phyloP scores from a whole-genome alignment of 495 filamentous ascomycete genomes.

The Pyronema omphalodes region DNA sequence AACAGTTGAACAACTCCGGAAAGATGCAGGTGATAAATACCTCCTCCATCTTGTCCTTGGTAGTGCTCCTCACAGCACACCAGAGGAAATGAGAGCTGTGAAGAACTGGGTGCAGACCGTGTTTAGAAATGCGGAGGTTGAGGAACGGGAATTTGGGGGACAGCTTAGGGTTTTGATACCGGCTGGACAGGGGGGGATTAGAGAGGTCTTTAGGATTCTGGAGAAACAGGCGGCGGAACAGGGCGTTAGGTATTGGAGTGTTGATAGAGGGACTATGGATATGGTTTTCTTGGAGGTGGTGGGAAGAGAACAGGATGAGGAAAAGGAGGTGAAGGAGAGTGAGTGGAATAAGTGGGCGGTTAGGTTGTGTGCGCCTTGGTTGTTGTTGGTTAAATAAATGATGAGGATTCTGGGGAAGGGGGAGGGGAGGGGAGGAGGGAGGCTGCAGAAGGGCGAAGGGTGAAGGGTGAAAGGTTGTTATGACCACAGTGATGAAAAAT shows the following conservation, averaged over 20 bases:
- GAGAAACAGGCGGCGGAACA: slow-evolving; percentile 47
- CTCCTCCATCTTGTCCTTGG: slow-evolving; percentile 56
- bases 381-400: slow-evolving; percentile 5
- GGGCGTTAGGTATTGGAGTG: slow-evolving; percentile 50
- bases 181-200: slow-evolving; percentile 26
- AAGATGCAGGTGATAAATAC: slow-evolving; percentile 40
- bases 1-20: slow-evolving; percentile 38
- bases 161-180: slow-evolving; percentile 65
- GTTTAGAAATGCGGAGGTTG: slow-evolving; percentile 42
- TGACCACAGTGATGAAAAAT: too few relatives aligned
- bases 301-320: slow-evolving; percentile 51
- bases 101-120: slow-evolving; percentile 39
- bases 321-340: slow-evolving; percentile 36
- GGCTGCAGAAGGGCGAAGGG: too few relatives aligned
- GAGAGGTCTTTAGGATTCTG: slow-evolving; percentile 42
- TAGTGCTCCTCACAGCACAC: slow-evolving; percentile 48
- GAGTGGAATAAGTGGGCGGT: slow-evolving; percentile 12
- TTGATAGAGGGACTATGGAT: slow-evolving; percentile 32
- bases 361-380: slow-evolving; percentile 1
- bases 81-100: slow-evolving; percentile 44
- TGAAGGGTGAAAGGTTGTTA: too few relatives aligned
- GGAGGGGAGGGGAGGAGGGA: background rate
- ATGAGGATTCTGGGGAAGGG: background rate
- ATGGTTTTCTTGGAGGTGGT: slow-evolving; percentile 77
- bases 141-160: slow-evolving; percentile 61